Evolutionary conservation across 2,329 filamentous ascomycete species (phyloP), one percentile per base, ranked within the genome.

Genomic region (Ascochyta fabae): DNA sequence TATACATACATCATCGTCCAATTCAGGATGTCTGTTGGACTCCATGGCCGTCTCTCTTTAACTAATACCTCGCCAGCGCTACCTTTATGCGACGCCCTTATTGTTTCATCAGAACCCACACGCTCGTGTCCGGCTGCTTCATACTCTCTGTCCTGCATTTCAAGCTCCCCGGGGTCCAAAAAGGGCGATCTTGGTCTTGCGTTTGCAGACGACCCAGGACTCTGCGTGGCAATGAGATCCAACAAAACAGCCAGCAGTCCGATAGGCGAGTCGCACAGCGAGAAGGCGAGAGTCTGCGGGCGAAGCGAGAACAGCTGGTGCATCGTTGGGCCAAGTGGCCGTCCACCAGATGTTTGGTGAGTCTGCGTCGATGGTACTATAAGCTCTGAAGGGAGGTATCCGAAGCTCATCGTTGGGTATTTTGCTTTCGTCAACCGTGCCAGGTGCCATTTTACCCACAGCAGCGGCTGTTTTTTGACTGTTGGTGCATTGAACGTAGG

Each of bases 381-480:
- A 85, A 8, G 81, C 29, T 55, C 53, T 19, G 46, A 77, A 16
- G 75, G 75, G 13, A 77, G 74, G 60, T 88, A 88, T 0, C 85
- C 86, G 27, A 86, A 78, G n/a, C 83, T 78, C 0, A 82, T 71
- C 0, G 76, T 75, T 13, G 79, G 73, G 31, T 86, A 52, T 33
- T 64, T 70, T 6, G 72, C 73, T 27, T 55, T 47, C 1, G 72
- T 75, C 7, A 77, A 23, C 77, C 69, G 59, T 62, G 84, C 86
- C 22, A 86, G 57, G 1, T 77, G 80, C 78, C 84, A 87, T 64
- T 84, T 86, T 8, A 81, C 60, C 80, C 82, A 88, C 24, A 78
- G 79, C 23, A 80, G 54, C 0, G 80, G 79, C 1, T 79, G 77
- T 2, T 72, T 70, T 16, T 74, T 72, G 0, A 81, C 60, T 9